Conservation (phyloP, 768 basidiomycete genomes). For the Lactarius akahatsu region DNA sequence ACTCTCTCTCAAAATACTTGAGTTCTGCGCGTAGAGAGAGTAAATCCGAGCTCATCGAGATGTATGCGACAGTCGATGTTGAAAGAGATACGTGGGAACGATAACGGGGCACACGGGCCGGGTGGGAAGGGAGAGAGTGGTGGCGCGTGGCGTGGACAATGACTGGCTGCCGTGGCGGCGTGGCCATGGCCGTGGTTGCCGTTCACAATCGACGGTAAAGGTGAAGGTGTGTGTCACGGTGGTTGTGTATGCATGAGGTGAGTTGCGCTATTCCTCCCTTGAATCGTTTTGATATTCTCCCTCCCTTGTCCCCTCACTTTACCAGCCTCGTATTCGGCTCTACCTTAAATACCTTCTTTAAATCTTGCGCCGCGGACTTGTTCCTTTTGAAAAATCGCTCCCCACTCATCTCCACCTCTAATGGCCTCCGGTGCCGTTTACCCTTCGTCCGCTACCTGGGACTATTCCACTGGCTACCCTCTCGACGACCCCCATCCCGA, state of each 20-base stretch:
- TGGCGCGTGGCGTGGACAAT: not conserved
- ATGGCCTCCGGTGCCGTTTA: conserved; percentile 21
- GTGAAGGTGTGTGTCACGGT: conserved; percentile 1
- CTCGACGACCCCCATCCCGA: conserved; percentile 11
- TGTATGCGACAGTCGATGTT: conserved; percentile 8
- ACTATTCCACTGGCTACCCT: conserved; percentile 6
- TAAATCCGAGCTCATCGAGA: conserved; percentile 37
- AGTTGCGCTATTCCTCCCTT: not conserved
- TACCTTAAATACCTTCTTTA: conserved; percentile 6
- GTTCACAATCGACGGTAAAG: not conserved
- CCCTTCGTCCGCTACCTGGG: conserved; percentile 8
- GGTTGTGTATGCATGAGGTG: conserved; percentile 3
- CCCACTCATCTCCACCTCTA: conserved; percentile 17
- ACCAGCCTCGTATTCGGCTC: not conserved
- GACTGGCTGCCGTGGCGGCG: not conserved
- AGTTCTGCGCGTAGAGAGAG: conserved; percentile 62
- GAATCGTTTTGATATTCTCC: not conserved
- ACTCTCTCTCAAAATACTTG: conserved; percentile 75
- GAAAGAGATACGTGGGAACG: conserved; percentile 16
- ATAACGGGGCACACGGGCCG: conserved; percentile 4
- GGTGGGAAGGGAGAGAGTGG: not conserved
- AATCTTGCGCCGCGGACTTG: conserved; percentile 2
- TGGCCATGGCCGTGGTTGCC: not conserved
- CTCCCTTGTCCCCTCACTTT: not conserved
- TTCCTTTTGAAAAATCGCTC: conserved; percentile 2